Evolutionary conservation across 78 protist genomes (phyloP).

Genomic region (Speleostelium caveatum): DNA sequence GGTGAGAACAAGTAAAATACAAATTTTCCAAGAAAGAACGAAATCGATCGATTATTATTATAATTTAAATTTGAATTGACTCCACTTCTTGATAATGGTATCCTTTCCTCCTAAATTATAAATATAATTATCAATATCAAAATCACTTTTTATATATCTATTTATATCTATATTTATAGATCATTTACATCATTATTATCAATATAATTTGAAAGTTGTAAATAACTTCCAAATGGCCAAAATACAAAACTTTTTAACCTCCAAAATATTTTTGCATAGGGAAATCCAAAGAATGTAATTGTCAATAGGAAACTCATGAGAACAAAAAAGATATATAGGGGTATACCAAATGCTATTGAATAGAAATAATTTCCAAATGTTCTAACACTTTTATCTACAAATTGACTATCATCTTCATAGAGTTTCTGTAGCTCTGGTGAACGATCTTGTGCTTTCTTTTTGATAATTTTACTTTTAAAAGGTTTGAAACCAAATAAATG

Average conservation of each 20-base stretch:
- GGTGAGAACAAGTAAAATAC: slow-evolving; percentile 43
- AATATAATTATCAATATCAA: too few species aligned
- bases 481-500: slow-evolving; percentile 79
- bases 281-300: slow-evolving; percentile 61
- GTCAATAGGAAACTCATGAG: slow-evolving; percentile 3
- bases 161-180: too few species aligned
- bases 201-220: slow-evolving; percentile 17
- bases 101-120: slow-evolving; percentile 38
- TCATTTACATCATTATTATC: neutral
- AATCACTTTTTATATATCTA: too few species aligned
- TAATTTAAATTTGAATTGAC: too few species aligned
- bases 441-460: slow-evolving; percentile 35
- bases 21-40: slow-evolving; percentile 24
- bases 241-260: slow-evolving; percentile 58
- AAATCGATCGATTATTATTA: neutral
- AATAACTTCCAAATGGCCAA: slow-evolving; percentile 82
- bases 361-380: slow-evolving; percentile 59
- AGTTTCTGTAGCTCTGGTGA: slow-evolving; percentile 39
- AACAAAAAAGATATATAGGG: slow-evolving; percentile 16
- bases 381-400: slow-evolving; percentile 1
- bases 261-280: slow-evolving; percentile 68
- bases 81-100: too few species aligned
- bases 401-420: neutral
- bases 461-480: slow-evolving; percentile 32
- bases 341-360: slow-evolving; percentile 24